Base-by-base conservation (phyloP, 495 filamentous ascomycete species). In the Pseudoneurospora amorphoporcata region DNA sequence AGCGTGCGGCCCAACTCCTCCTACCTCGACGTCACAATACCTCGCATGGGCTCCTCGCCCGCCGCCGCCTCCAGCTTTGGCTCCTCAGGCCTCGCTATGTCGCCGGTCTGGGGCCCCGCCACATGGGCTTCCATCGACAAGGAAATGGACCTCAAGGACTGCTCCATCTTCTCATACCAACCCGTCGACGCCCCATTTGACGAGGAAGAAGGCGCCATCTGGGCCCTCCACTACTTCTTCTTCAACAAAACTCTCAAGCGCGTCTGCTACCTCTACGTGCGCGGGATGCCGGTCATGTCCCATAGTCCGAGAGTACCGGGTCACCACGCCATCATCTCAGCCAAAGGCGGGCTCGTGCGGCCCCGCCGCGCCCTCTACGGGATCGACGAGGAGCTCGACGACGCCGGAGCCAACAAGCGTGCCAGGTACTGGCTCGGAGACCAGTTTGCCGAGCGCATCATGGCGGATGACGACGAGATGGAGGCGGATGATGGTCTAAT, bases 151-250 rank as follows among this genome's bases (percentile, higher is more conserved):
- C 83, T 98, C 35, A 88, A 90, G 75, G 90, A 96, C 47, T 98
- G 96, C 82, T 89, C 86, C 43, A 86, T 92, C 58, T 98, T 96
- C 79, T 90, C 88, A 29, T 98, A 96, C 82, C 86, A 90, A 37
- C 95, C 95, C 0, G 88, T 91, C 29, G 93, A 97, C 72, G 92
- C 93, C 45, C 89, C 90, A 14, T 94, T 94, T 72, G 92, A 94
- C 72, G 94, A 92, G 35, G 95, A 97, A 73, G 92, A 96, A 76
- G 90, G 92, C 69, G 91, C 94, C 5, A 92, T 98, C 47, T 99
- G 96, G 96, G 94, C 92, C 74, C 84, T 93, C 72, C 92, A 98
- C 79, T 97, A 96, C 81, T 97, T 99, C 85, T 97, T 98, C 82
- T 98, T 97, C 87, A 97, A 95, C 84, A 97, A 94, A 75, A 83